A percentile compares a stretch with the other conserved stretches of the same genome.
Conservation (phyloP, 768 basidiomycete species). For the Cystofilobasidium bisporidii region DNA sequence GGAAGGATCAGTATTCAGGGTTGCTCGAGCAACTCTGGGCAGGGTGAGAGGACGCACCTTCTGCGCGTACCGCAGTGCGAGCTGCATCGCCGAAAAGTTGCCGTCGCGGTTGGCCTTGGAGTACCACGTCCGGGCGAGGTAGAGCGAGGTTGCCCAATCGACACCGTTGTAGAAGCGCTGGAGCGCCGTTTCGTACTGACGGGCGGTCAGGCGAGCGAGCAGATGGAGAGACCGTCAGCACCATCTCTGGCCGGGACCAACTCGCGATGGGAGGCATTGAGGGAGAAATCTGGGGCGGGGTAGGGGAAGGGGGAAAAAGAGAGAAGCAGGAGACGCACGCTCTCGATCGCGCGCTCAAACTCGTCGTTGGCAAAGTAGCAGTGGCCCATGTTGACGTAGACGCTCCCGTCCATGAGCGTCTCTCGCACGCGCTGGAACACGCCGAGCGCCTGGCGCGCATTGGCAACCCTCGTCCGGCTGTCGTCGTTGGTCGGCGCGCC, state of each 20-base stretch:
- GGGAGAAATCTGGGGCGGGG: not conserved
- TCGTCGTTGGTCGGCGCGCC: conserved; percentile 43
- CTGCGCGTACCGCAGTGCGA: conserved; percentile 75
- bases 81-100: conserved; percentile 67
- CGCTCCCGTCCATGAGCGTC: conserved; percentile 67
- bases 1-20: conserved; percentile 1
- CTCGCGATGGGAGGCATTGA: no score
- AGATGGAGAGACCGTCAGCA: no score
- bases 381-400: conserved; percentile 93
- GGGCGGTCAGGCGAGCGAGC: not conserved
- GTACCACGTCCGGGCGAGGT: conserved; percentile 86
- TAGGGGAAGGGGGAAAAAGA: conserved; percentile 1
- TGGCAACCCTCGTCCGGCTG: conserved; percentile 35
- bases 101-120: conserved; percentile 86
- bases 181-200: conserved; percentile 84
- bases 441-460: conserved; percentile 76
- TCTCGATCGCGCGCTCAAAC: conserved; percentile 90
- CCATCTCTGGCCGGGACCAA: no score
- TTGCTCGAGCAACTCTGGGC: not conserved
- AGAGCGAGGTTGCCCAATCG: conserved; percentile 66
- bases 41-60: conserved; percentile 45
- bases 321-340: conserved; percentile 48
- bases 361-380: conserved; percentile 88
- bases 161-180: conserved; percentile 63
- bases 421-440: conserved; percentile 87